Evolutionary conservation across 2,329 filamentous ascomycete species (phyloP).

Genomic region (Scedosporium boydii): DNA sequence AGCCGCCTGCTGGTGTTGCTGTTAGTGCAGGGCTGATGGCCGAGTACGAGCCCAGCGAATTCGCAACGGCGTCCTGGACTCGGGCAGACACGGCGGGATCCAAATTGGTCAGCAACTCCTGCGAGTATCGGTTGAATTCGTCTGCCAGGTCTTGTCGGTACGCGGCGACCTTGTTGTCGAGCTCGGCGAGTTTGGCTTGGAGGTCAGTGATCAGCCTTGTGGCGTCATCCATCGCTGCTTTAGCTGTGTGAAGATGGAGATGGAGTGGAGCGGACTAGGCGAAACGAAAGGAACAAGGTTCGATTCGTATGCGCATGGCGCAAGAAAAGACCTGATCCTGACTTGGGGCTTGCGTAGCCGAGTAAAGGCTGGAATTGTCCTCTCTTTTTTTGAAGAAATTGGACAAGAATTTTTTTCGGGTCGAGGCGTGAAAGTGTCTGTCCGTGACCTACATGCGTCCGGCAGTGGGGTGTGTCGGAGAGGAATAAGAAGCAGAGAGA

Average conservation of each 20-base stretch:
- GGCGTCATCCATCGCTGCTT: constrained; percentile 6
- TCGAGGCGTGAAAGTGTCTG: neutral
- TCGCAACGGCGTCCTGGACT: constrained; percentile 36
- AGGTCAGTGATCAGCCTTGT: constrained; percentile 40
- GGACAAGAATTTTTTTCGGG: neutral
- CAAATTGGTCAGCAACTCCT: constrained; percentile 37
- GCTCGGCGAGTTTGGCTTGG: constrained; percentile 42
- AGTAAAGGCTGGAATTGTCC: neutral
- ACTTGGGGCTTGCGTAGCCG: neutral
- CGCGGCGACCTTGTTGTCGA: constrained; percentile 46
- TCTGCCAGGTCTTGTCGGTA: constrained; percentile 48
- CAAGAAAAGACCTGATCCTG: neutral
- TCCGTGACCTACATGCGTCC: neutral
- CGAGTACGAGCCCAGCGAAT: constrained; percentile 34
- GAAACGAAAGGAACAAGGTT: neutral
- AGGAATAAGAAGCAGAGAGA: neutral
- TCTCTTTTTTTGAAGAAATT: neutral
- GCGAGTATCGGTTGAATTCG: constrained; percentile 47
- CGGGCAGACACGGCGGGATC: constrained; percentile 34
- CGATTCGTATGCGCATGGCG: constrained; percentile 3
- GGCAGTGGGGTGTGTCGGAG: neutral
- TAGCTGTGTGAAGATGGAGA: neutral
- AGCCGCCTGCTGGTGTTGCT: constrained; percentile 11
- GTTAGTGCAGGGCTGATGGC: constrained; percentile 30
- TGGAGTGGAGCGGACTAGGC: neutral